Percentiles rank a stretch among this genome's conserved stretches.
Evolutionary conservation across 805 yeast genomes (phyloP).

Genomic region (Candida takata): DNA sequence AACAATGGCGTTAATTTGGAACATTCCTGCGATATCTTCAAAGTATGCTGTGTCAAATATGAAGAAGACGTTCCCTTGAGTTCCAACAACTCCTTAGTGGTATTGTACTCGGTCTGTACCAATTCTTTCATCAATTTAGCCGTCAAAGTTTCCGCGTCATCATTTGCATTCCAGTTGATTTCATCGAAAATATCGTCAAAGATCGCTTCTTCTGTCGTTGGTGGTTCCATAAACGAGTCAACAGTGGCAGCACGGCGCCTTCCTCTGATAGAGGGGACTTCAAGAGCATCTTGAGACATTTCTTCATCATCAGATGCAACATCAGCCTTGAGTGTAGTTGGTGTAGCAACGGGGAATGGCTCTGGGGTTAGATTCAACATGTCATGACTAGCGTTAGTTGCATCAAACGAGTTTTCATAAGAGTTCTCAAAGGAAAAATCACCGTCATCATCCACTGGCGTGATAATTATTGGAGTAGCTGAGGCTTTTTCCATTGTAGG

Average conservation of each 20-base stretch:
- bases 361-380: conserved; percentile 7
- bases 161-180: conserved; percentile 67
- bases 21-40: conserved; percentile 44
- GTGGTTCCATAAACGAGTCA: conserved; percentile 29
- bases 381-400: conserved; percentile 8
- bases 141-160: conserved; percentile 53
- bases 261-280: conserved; percentile 6
- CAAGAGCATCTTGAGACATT: conserved; percentile 13
- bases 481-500: neutral
- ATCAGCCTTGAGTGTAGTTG: conserved; percentile 11
- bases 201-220: conserved; percentile 18
- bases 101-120: conserved; percentile 53
- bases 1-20: conserved; percentile 46
- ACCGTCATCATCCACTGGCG: conserved; percentile 1
- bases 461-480: neutral
- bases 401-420: conserved; percentile 9
- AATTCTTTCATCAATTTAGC: conserved; percentile 53
- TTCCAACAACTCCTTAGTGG: conserved; percentile 48
- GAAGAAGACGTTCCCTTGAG: conserved; percentile 37
- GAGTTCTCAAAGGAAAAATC: conserved; percentile 20
- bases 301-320: conserved; percentile 16
- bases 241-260: conserved; percentile 22
- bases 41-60: conserved; percentile 34
- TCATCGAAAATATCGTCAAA: conserved; percentile 69
- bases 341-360: conserved; percentile 7